Conservation (phyloP, 1,284 basidiomycete genomes). For the Anthracocystis panici-leucophaei region DNA sequence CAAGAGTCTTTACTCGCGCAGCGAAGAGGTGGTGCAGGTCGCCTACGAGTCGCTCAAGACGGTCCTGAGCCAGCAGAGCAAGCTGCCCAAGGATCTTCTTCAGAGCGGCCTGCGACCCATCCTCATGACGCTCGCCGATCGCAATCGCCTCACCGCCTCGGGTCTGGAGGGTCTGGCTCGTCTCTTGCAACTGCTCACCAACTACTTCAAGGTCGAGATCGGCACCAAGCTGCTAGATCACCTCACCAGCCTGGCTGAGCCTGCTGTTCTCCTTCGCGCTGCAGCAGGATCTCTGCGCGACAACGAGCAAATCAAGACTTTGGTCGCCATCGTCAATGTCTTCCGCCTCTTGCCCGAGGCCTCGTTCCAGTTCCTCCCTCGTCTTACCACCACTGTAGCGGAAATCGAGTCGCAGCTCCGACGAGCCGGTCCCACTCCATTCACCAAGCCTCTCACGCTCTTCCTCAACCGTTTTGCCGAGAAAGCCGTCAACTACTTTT, state of each 20-base stretch:
- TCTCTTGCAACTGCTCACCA: constrained; percentile 93
- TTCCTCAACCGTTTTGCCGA: constrained; percentile 90
- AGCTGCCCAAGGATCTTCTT: constrained; percentile 93
- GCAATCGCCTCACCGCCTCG: constrained; percentile 91
- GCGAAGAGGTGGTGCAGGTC: constrained; percentile 93
- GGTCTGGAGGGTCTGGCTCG: constrained; percentile 92
- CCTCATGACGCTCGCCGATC: constrained; percentile 96
- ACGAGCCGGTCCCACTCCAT: constrained; percentile 88
- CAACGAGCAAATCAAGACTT: constrained; percentile 90
- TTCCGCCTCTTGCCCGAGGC: constrained; percentile 90
- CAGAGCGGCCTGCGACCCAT: constrained; percentile 96
- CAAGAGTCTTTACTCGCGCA: constrained; percentile 95
- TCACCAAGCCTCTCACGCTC: constrained; percentile 91
- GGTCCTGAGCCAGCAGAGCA: constrained; percentile 85
- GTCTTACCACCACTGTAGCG: constrained; percentile 87
- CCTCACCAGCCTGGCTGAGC: constrained; percentile 65
- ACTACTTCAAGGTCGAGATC: constrained; percentile 99
- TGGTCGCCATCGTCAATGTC: constrained; percentile 93
- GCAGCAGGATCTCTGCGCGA: constrained; percentile 73
- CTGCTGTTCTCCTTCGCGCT: constrained; percentile 59
- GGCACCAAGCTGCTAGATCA: constrained; percentile 97
- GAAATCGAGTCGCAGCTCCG: constrained; percentile 92
- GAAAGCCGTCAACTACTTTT: constrained; percentile 87
- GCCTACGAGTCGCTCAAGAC: constrained; percentile 93
- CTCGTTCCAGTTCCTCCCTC: constrained; percentile 90